A percentile compares a stretch with the other conserved stretches of the same genome.
phyloP scores from a whole-genome alignment of 1,284 basidiomycete genomes.

The Cryptococcus sp. region DNA sequence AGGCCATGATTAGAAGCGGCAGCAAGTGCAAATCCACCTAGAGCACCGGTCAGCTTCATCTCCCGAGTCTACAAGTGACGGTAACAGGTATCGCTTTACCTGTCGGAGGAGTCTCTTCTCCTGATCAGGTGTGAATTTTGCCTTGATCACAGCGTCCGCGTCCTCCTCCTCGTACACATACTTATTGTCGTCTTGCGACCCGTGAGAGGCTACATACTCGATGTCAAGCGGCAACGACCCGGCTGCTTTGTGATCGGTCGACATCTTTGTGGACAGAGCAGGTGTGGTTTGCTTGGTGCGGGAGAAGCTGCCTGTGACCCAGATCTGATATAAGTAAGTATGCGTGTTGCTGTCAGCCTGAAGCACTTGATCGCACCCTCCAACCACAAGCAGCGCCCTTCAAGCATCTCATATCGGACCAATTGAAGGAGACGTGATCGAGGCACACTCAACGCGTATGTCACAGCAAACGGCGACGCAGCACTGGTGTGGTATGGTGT shows the following conservation, averaged over 20 bases:
- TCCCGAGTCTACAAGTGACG: background rate
- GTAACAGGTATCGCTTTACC: background rate
- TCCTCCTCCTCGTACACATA: background rate
- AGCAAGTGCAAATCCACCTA: slow-evolving; percentile 15
- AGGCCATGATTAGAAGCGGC: slow-evolving; percentile 19
- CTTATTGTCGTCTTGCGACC: background rate
- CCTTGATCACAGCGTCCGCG: background rate
- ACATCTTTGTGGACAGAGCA: too few relatives aligned
- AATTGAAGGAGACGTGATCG: too few relatives aligned
- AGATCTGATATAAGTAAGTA: too few relatives aligned
- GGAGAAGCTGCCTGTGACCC: background rate
- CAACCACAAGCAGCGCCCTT: too few relatives aligned
- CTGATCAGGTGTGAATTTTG: slow-evolving; percentile 1
- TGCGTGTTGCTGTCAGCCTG: too few relatives aligned
- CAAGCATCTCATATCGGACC: too few relatives aligned
- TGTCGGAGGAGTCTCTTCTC: slow-evolving; percentile 8
- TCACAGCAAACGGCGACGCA: too few relatives aligned
- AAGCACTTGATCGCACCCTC: too few relatives aligned
- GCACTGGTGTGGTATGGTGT: too few relatives aligned
- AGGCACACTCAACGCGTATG: too few relatives aligned
- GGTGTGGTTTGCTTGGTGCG: background rate
- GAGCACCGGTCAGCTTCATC: too few relatives aligned
- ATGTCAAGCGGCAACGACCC: background rate
- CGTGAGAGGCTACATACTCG: background rate
- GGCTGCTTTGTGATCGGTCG: background rate